Evolutionary conservation across 1,284 basidiomycete species (phyloP).

Genomic region (Microbotryum intermedium): DNA sequence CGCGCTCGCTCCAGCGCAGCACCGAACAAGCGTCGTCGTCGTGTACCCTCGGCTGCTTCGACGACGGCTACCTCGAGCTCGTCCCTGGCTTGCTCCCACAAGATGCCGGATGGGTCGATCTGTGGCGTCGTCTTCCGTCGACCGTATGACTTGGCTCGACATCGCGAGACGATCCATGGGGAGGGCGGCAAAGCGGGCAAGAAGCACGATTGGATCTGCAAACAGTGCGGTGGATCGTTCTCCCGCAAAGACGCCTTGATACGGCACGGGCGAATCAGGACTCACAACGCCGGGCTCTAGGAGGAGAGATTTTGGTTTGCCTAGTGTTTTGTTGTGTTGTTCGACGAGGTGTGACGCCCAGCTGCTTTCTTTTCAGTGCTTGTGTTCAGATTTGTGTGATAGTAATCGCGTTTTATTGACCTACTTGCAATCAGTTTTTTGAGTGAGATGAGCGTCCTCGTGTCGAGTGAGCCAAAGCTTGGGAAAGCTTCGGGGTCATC

Average conservation of each 20-base stretch:
- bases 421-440: no score
- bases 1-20: background rate
- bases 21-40: conserved; percentile 6
- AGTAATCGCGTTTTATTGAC: no score
- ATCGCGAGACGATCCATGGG: conserved; percentile 27
- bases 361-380: no score
- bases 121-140: conserved; percentile 27
- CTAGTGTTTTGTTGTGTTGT: no score
- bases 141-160: conserved; percentile 28
- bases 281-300: no score
- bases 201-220: conserved; percentile 26
- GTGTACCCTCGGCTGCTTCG: background rate
- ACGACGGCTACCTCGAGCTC: background rate
- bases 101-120: conserved; percentile 4
- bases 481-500: no score
- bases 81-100: conserved; percentile 20
- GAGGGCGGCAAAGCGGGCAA: conserved; percentile 13
- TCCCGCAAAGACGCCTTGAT: conserved; percentile 28
- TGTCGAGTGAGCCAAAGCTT: no score
- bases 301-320: no score
- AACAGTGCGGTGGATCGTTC: conserved; percentile 22
- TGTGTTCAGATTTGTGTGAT: no score
- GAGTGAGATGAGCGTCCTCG: no score
- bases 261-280: conserved; percentile 17
- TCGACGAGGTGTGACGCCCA: no score